phyloP scores from a whole-genome alignment of 345 rosid genomes.

The Pugionium dolabratum region DNA sequence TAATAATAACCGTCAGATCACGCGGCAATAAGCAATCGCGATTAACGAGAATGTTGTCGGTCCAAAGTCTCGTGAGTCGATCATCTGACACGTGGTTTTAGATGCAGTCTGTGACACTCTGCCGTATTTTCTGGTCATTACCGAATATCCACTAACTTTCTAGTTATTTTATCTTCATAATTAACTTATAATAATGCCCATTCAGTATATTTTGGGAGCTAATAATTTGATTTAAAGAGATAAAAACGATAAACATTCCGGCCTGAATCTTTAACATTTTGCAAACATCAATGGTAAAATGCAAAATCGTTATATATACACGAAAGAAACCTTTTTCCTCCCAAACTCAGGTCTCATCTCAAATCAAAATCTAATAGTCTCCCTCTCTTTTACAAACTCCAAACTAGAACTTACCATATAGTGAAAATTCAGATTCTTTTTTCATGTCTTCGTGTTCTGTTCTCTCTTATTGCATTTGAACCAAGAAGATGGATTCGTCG shows the following conservation, averaged over 20 bases:
- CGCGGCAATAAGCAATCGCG: conserved; percentile 32
- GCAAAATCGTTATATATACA: neutral
- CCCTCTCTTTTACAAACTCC: conserved; percentile 23
- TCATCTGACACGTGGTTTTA: conserved; percentile 16
- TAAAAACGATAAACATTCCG: neutral
- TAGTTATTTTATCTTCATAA: neutral
- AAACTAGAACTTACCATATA: conserved; percentile 16
- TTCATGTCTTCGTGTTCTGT: conserved; percentile 15
- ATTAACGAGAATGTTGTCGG: conserved; percentile 31
- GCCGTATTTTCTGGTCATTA: conserved; percentile 13
- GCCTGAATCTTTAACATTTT: neutral
- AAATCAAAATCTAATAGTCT: conserved; percentile 18
- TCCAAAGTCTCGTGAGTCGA: conserved; percentile 29
- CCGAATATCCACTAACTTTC: conserved; percentile 21
- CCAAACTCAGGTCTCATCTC: conserved; percentile 6
- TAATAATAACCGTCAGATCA: conserved; percentile 35
- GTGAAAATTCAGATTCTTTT: conserved; percentile 15
- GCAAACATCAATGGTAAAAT: conserved; percentile 6
- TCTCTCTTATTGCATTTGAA: neutral
- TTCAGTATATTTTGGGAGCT: too few relatives aligned
- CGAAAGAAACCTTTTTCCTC: conserved; percentile 21
- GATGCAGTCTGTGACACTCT: conserved; percentile 12
- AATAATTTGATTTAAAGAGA: neutral
- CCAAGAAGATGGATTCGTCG: conserved; percentile 47
- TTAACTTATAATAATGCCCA: too few relatives aligned